Conservation (phyloP, 495 filamentous ascomycete species). For the Aspergillus haitiensis region DNA sequence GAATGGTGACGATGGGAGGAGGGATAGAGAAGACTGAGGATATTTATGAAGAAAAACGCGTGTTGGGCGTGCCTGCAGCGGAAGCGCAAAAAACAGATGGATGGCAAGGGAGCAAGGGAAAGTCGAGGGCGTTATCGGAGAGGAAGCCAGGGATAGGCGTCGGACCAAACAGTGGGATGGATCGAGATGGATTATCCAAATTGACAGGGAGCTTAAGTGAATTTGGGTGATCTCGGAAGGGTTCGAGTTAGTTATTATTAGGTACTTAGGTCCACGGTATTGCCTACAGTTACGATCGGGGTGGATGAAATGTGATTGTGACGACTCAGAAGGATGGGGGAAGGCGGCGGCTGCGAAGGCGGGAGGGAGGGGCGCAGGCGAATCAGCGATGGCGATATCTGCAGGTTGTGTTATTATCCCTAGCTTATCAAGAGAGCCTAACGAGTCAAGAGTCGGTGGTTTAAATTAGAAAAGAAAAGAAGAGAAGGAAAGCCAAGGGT, state of each 20-base stretch:
- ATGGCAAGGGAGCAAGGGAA: slow-evolving; percentile 22
- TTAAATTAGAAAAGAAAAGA: neutral
- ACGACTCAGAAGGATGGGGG: slow-evolving; percentile 17
- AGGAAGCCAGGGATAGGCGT: slow-evolving; percentile 9
- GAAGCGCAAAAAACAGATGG: slow-evolving; percentile 7
- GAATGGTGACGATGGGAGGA: neutral
- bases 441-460: neutral
- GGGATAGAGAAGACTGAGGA: neutral
- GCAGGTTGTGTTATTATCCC: neutral
- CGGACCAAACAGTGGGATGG: neutral
- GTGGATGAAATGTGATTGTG: slow-evolving; percentile 19
- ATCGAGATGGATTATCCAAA: slow-evolving; percentile 8
- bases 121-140: slow-evolving; percentile 1
- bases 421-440: neutral
- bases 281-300: too few relatives aligned
- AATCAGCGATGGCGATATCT: neutral
- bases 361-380: slow-evolving; percentile 10
- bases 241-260: slow-evolving; percentile 11
- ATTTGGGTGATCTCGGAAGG: neutral
- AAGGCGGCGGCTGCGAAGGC: slow-evolving; percentile 20
- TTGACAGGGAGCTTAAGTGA: slow-evolving; percentile 9
- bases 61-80: slow-evolving; percentile 24
- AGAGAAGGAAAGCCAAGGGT: too few relatives aligned
- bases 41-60: slow-evolving; percentile 22
- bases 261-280: neutral